Evolutionary conservation across 2,329 filamentous ascomycete species (phyloP).

Genomic region (Monilinia fructicola): DNA sequence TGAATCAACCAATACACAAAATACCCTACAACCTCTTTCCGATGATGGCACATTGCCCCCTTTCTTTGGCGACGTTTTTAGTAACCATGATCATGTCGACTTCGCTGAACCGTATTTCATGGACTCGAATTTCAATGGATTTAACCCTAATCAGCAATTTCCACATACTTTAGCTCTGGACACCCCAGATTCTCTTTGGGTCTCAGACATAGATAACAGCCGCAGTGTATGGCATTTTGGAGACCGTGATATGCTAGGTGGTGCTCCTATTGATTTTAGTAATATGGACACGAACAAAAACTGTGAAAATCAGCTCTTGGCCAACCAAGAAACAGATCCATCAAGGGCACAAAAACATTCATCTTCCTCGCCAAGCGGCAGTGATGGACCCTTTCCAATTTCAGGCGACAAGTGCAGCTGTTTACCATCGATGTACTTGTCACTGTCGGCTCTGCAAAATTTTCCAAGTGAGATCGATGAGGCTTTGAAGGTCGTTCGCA

Average conservation of each 20-base stretch:
- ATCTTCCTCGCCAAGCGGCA: conserved; percentile 28
- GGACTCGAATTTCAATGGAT: conserved; percentile 8
- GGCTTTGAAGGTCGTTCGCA: conserved; percentile 35
- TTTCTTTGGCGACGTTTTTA: conserved; percentile 23
- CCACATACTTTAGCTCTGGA: conserved; percentile 8
- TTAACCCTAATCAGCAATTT: conserved; percentile 4
- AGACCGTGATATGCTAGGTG: conserved; percentile 25
- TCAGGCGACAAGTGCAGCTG: conserved; percentile 32
- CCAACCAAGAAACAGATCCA: conserved; percentile 5
- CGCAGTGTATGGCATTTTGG: conserved; percentile 33
- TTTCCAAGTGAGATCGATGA: conserved; percentile 36
- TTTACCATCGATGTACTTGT: conserved; percentile 39
- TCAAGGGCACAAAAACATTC: conserved; percentile 26
- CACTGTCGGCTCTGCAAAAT: conserved; percentile 36
- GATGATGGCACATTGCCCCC: conserved; percentile 28
- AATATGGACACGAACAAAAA: conserved; percentile 25
- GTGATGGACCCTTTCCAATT: conserved; percentile 23
- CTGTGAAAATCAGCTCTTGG: conserved; percentile 15
- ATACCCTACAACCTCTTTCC: conserved; percentile 14
- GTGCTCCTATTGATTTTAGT: conserved; percentile 32
- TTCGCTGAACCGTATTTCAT: conserved; percentile 29
- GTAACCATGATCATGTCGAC: conserved; percentile 23
- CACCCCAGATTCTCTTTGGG: background rate
- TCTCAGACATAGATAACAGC: conserved; percentile 20
- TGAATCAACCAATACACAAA: conserved; percentile 20